Percentiles rank a stretch among this genome's conserved stretches.
phyloP scores from a whole-genome alignment of 768 basidiomycete species.

The Mycena floridula region DNA sequence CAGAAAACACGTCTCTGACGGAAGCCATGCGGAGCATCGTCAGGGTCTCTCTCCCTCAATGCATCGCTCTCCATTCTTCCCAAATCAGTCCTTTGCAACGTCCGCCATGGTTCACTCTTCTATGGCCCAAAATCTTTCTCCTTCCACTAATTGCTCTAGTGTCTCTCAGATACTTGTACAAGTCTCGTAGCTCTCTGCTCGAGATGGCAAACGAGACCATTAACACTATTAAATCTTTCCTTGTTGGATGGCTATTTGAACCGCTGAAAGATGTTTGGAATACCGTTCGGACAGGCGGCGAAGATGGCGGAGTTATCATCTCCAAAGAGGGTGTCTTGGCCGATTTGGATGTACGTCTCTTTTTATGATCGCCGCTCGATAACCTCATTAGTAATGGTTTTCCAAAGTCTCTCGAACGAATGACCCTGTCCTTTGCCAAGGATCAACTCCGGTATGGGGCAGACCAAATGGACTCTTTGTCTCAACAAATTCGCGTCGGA shows the following conservation, averaged over 20 bases:
- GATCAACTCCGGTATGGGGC: conserved; percentile 69
- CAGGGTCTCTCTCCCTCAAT: conserved; percentile 19
- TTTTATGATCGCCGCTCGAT: neutral
- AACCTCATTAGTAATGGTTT: too few species aligned
- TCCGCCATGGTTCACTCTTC: conserved; percentile 59
- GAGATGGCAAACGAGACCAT: conserved; percentile 52
- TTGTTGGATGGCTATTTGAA: conserved; percentile 79
- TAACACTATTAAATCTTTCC: conserved; percentile 67
- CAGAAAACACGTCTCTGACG: conserved; percentile 4
- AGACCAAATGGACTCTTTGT: conserved; percentile 59
- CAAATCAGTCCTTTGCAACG: conserved; percentile 37
- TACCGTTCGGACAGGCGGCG: conserved; percentile 79
- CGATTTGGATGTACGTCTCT: conserved; percentile 65
- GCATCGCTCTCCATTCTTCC: conserved; percentile 19
- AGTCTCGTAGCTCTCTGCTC: conserved; percentile 51
- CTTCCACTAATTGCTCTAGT: conserved; percentile 64
- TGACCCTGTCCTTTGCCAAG: conserved; percentile 79
- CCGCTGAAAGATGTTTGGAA: conserved; percentile 77
- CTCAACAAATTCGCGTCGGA: conserved; percentile 62
- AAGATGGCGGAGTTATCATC: conserved; percentile 69
- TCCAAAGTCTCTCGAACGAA: conserved; percentile 91
- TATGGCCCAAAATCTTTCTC: conserved; percentile 81
- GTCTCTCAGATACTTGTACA: conserved; percentile 42
- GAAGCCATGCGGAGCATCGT: conserved; percentile 19
- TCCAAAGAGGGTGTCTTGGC: conserved; percentile 77